phyloP scores from a whole-genome alignment of 2,329 filamentous ascomycete species.

The Aspergillus sp. region DNA sequence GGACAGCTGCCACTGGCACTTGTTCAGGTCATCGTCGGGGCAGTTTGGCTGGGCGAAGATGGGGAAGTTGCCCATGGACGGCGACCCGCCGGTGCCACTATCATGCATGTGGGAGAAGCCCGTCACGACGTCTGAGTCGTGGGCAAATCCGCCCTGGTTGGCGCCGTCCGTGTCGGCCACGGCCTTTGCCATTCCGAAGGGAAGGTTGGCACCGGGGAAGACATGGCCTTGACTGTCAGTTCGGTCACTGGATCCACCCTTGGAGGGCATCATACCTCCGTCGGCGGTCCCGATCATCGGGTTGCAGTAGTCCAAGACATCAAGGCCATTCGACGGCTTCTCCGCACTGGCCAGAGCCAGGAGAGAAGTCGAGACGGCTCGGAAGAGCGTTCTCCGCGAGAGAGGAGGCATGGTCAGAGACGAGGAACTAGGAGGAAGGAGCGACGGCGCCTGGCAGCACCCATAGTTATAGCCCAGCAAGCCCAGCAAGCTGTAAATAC shows the following conservation, averaged over 20 bases:
- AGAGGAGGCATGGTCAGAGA: neutral
- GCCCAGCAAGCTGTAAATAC: too few species aligned
- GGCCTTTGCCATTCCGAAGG: slow-evolving; percentile 48
- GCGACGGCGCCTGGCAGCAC: too few species aligned
- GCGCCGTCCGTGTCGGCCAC: slow-evolving; percentile 45
- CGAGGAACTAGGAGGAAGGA: slow-evolving; percentile 4
- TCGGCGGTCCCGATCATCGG: slow-evolving; percentile 48
- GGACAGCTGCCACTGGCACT: slow-evolving; percentile 51
- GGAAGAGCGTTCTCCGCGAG: neutral
- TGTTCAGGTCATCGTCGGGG: slow-evolving; percentile 50
- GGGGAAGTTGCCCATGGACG: slow-evolving; percentile 64
- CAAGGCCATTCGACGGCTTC: slow-evolving; percentile 8
- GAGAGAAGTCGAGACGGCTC: slow-evolving; percentile 5
- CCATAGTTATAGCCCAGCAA: too few species aligned
- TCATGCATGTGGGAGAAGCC: slow-evolving; percentile 48
- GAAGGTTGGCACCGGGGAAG: slow-evolving; percentile 47
- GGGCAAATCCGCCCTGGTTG: slow-evolving; percentile 50
- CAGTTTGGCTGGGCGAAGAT: slow-evolving; percentile 59
- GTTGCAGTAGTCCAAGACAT: slow-evolving; percentile 37
- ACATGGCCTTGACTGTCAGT: slow-evolving; percentile 39
- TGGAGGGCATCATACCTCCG: slow-evolving; percentile 33
- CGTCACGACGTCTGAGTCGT: slow-evolving; percentile 40
- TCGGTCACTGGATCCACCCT: too few species aligned
- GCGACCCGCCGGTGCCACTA: slow-evolving; percentile 43
- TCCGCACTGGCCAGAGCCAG: slow-evolving; percentile 3